Conservation (phyloP, 768 basidiomycete genomes). For the Mycena galopus region DNA sequence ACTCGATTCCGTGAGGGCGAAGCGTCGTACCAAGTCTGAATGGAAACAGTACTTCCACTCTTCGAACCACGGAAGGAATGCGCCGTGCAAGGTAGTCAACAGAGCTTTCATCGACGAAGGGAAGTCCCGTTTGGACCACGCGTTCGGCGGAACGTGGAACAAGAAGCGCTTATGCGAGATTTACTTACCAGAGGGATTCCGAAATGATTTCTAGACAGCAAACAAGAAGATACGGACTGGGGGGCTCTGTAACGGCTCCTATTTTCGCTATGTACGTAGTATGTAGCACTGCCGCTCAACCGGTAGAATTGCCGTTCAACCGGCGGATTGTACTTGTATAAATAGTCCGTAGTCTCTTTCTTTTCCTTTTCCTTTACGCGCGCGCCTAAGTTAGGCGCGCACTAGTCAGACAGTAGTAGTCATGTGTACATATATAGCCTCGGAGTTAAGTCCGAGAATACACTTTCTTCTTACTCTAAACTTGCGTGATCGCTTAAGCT, state of each 20-base stretch:
- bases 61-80: neutral
- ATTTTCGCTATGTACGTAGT: neutral
- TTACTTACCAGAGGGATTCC: neutral
- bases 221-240: neutral
- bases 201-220: neutral
- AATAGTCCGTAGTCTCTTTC: too few species aligned
- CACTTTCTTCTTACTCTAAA: too few species aligned
- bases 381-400: too few species aligned
- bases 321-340: too few species aligned
- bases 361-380: too few species aligned
- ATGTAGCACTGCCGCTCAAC: too few species aligned
- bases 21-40: neutral
- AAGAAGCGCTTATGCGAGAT: neutral
- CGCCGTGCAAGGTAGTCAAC: neutral
- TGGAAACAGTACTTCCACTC: constrained; percentile 1
- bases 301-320: too few species aligned
- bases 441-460: too few species aligned
- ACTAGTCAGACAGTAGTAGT: too few species aligned
- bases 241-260: constrained; percentile 12
- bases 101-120: neutral
- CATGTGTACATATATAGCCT: too few species aligned
- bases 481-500: too few species aligned
- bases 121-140: neutral
- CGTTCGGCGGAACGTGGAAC: neutral
- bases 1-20: neutral